Conservation (phyloP, 495 filamentous ascomycete genomes). For the Lasiosphaeria hispida region DNA sequence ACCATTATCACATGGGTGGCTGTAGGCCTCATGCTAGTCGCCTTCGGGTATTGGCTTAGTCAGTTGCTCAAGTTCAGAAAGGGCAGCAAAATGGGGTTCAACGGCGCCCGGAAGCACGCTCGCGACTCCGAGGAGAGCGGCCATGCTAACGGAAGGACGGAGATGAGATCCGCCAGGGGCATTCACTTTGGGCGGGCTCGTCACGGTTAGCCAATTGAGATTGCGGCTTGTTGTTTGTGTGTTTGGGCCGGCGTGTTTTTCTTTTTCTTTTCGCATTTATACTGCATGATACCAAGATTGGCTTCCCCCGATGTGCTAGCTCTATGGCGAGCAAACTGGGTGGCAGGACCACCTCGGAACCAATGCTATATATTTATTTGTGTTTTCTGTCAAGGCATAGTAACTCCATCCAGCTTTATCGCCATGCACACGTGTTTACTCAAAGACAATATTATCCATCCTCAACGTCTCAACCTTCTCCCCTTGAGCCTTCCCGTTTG, state of each 20-base stretch:
- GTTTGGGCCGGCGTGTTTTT: background rate
- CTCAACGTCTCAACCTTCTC: background rate
- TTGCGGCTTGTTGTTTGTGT: background rate
- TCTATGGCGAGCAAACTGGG: background rate
- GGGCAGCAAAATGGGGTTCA: conserved; percentile 7
- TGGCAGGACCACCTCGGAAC: background rate
- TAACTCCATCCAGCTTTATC: background rate
- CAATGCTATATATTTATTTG: background rate
- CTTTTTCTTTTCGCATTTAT: background rate
- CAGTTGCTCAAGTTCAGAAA: conserved; percentile 8
- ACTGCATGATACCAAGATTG: conserved; percentile 5
- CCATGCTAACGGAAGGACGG: background rate
- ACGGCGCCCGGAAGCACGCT: background rate
- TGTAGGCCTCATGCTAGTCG: conserved; percentile 57
- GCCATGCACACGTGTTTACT: background rate
- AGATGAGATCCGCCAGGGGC: background rate
- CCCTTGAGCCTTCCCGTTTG: background rate
- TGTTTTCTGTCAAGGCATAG: background rate
- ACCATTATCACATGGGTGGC: conserved; percentile 60
- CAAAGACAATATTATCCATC: background rate
- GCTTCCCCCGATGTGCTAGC: background rate
- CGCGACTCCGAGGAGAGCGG: conserved; percentile 17
- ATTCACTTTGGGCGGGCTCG: background rate
- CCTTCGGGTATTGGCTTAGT: conserved; percentile 54
- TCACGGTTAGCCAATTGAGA: background rate